Percentiles rank a stretch among this genome's conserved stretches.
These are phyloP conservation scores for Sordariomycetes sp. DNA, from an alignment of 2,329 filamentous ascomycete species.

Conservation along the genomic window DNA sequence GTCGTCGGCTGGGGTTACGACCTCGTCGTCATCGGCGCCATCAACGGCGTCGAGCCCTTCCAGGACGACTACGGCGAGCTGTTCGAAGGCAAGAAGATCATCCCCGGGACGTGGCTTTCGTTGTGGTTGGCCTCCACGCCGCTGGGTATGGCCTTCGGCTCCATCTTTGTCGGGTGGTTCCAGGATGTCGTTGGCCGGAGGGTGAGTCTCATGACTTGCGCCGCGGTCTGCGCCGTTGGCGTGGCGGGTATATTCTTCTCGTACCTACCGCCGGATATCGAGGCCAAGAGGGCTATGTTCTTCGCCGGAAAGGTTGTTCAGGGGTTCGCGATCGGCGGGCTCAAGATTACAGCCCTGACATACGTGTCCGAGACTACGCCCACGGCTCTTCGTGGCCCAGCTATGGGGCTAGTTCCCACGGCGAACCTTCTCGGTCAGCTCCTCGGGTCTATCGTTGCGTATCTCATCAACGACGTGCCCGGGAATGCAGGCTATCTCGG, in stretches of 20 bases:
- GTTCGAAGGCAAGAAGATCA: conserved; percentile 12
- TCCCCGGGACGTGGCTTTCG: conserved; percentile 16
- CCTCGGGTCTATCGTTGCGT: conserved; percentile 31
- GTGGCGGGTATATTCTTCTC: conserved; percentile 18
- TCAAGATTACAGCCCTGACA: conserved; percentile 15
- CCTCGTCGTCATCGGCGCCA: conserved; percentile 14
- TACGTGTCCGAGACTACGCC: conserved; percentile 27
- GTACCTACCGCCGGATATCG: conserved; percentile 4
- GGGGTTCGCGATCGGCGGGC: conserved; percentile 14
- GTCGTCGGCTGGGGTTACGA: conserved; percentile 20
- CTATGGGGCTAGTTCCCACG: conserved; percentile 33
- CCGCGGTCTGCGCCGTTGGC: conserved; percentile 12
- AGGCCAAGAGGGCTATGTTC: conserved; percentile 13
- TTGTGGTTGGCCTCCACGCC: conserved; percentile 15
- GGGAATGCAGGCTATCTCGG: conserved; percentile 23
- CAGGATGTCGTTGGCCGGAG: conserved; percentile 16
- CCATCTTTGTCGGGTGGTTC: conserved; percentile 15
- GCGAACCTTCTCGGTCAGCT: conserved; percentile 38
- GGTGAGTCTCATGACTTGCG: conserved; percentile 13
- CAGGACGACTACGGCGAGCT: conserved; percentile 15
- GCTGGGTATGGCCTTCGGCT: conserved; percentile 13
- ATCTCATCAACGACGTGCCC: conserved; percentile 13
- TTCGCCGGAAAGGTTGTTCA: conserved; percentile 14
- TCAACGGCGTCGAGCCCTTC: conserved; percentile 17
- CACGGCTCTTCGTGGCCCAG: conserved; percentile 12